Evolutionary conservation across 176 grass and related monocot genomes (phyloP), one percentile per base, ranked within the genome.

Genomic region (Zoysia japonica): DNA sequence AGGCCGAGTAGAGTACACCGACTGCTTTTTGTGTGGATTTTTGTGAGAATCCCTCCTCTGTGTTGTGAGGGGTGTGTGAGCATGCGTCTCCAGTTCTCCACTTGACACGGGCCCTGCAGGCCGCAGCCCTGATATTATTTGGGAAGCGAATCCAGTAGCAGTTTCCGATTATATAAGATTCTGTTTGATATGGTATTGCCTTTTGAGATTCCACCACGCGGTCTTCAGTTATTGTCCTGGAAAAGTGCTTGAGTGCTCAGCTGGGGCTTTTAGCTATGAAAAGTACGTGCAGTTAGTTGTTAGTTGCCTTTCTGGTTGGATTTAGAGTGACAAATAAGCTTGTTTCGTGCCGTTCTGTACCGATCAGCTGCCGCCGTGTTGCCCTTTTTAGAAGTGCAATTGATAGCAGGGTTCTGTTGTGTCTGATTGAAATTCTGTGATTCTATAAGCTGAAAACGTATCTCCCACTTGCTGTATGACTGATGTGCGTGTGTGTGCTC

Each of bases 281-380:
- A 75, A 80, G 77, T 89, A 76, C 82, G 44, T 3, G 7, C 50
- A 46, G 66, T 77, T 85, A 20, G 72, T 67, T 89, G 78, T 60
- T 85, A 52, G 82, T 49, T 77, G 57, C 40, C 50, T 53, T 67
- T 81, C 61, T 81, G 65, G 66, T 63, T 77, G 82, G 43, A 72
- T 85, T 66, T 66, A 28, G 87, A 70, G 83, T 85, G 78, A 85
- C 72, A 65, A 44, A 38, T 46, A 84, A 85, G 82, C 51, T 81
- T 75, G 67, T 61, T 77, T 66, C 77, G 68, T 79, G 49, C 36
- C 67, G 49, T 49, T 76, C 43, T 35, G 37, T 71, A 70, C 49
- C n/a, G 2, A 50, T 28, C 36, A 15, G 17, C 9, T 59, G 47
- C 60, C 71, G 60, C 50, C 35, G 11, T 1, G 49, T 77, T 85